phyloP scores from a whole-genome alignment of 176 grass and related monocot species.

The Metroxylon sagu region DNA sequence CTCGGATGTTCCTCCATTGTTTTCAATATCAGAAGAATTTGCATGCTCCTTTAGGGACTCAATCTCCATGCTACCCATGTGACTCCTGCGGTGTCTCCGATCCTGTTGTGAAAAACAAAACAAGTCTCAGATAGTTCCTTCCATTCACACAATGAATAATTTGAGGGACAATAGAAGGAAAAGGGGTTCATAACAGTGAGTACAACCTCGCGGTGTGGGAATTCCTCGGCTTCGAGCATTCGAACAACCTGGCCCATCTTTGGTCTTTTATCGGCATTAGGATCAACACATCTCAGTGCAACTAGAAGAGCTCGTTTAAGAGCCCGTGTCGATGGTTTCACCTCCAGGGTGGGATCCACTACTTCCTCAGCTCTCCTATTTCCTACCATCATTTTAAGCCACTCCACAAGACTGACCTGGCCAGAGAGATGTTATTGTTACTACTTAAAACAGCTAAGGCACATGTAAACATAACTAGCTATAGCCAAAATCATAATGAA shows the following conservation, averaged over 20 bases:
- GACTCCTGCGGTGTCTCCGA: constrained; percentile 44
- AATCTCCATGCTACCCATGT: constrained; percentile 62
- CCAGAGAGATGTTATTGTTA: neutral
- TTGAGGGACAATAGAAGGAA: neutral
- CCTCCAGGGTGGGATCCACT: constrained; percentile 56
- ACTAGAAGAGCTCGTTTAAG: constrained; percentile 83
- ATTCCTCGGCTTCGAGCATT: constrained; percentile 77
- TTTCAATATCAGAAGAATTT: constrained; percentile 30
- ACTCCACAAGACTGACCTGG: constrained; percentile 86
- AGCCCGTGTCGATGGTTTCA: constrained; percentile 62
- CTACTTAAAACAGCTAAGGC: neutral
- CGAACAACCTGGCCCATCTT: constrained; percentile 96
- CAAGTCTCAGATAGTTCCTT: neutral
- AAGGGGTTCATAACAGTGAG: neutral
- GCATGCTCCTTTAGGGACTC: constrained; percentile 44
- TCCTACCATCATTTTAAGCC: constrained; percentile 87
- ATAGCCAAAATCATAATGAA: constrained; percentile 1
- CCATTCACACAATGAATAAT: constrained; percentile 6
- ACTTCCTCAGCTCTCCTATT: constrained; percentile 77
- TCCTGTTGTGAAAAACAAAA: constrained; percentile 24
- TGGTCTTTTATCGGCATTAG: constrained; percentile 82
- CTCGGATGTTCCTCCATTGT: constrained; percentile 11
- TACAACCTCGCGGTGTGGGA: constrained; percentile 48
- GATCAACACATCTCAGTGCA: constrained; percentile 82
- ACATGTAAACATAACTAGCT: constrained; percentile 3